Conservation (phyloP, 2,329 filamentous ascomycete genomes). For the Penicillium psychrosexuale region DNA sequence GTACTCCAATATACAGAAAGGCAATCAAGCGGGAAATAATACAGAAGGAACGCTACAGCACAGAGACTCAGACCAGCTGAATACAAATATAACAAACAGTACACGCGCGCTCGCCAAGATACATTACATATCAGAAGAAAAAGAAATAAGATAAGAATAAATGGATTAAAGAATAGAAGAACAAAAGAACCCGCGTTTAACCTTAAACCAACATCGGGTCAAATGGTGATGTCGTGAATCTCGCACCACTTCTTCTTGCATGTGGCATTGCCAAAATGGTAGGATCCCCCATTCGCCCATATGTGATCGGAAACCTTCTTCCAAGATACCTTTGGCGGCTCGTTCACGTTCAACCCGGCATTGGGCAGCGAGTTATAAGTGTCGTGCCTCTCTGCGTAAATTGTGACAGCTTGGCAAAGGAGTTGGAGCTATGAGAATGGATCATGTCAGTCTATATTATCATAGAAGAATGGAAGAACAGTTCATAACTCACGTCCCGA, state of each 20-base stretch:
- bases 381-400: slow-evolving; percentile 16
- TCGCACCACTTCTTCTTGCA: slow-evolving; percentile 62
- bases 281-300: slow-evolving; percentile 51
- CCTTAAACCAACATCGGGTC: neutral
- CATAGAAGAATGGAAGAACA: neutral
- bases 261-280: slow-evolving; percentile 59
- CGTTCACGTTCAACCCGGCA: slow-evolving; percentile 1
- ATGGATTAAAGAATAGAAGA: neutral
- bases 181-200: neutral
- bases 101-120: too few relatives aligned
- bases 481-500: slow-evolving; percentile 40
- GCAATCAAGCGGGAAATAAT: neutral
- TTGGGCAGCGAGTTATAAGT: neutral
- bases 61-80: slow-evolving; percentile 3
- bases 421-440: slow-evolving; percentile 35
- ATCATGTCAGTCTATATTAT: neutral
- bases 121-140: neutral
- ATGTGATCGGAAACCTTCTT: slow-evolving; percentile 58
- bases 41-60: neutral
- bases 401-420: slow-evolving; percentile 40
- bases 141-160: neutral
- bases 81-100: neutral
- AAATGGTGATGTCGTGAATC: slow-evolving; percentile 31
- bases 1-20: neutral
- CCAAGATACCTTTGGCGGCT: slow-evolving; percentile 53